Base-by-base conservation (phyloP, 2,329 filamentous ascomycete genomes). In the Botryotinia narcissicola region DNA sequence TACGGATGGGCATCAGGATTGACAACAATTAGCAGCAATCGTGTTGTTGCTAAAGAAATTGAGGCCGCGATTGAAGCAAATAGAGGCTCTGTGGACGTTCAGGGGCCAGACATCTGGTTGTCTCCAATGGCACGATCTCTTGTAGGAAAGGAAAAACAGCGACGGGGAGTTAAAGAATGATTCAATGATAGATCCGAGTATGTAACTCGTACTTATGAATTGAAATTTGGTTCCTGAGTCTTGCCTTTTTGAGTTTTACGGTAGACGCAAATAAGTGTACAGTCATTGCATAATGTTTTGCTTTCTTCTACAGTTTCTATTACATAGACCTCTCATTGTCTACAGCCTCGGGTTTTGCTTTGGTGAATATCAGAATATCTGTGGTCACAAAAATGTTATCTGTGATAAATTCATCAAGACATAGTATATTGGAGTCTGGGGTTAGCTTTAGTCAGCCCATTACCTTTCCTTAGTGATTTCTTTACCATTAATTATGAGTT, bases 21-120 rank as follows among this genome's bases (percentile, higher is more conserved):
- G 57, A 91, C 89, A 6, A 93, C 91, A 1, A 83, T 93, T 71
- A 92, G 89, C 57, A 90, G 88, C 74, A 93, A 93, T 80, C 85
- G 89, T 25, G 86, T 86, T 2, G 88, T 91, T 46, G 87, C 88
- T 32, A 91, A 87, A 77, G 86, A 88, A 75, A 87, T 93, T 63
- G 88, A 92, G 76, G 81, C 79, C 37, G 83, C 85, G 4, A 83
- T 92, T 66, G 88, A 91, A 75, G 83, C 85, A 74, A 83, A 86
- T 74, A 82, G 84, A 67, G 80, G 83, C 2, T 76, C 79, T 54
- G 81, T 83, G 48, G 85, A 90, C 67, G 79, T 82, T 37, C 54
- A 62, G n/a, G 90, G 90, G 25, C 91, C 91, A 1, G 83, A 85
- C 75, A 86, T 92, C 32, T 92, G 90, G 88, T 82, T 91, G 2